Evolutionary conservation across 495 filamentous ascomycete genomes (phyloP).

Genomic region (Neurospora discreta): DNA sequence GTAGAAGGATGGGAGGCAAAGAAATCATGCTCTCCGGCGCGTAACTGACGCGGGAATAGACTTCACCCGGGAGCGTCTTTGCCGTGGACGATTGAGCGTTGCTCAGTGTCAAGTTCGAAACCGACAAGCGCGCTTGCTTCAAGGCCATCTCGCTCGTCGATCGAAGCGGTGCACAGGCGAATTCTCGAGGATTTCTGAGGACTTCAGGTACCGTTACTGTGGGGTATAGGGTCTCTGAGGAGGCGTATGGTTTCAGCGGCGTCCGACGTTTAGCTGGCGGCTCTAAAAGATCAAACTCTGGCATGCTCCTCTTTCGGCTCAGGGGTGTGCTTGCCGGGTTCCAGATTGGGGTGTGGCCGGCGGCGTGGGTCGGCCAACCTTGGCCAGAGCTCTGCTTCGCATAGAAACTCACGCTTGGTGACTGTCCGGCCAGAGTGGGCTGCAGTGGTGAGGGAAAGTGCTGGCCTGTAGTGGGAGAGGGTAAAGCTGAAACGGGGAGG

Average conservation of each 20-base stretch:
- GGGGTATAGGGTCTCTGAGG: not conserved
- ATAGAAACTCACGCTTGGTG: slow-evolving; percentile 17
- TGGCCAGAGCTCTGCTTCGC: slow-evolving; percentile 4
- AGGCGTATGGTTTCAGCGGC: not conserved
- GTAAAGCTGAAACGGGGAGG: slow-evolving; percentile 13
- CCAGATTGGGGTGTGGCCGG: slow-evolving; percentile 32
- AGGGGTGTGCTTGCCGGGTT: slow-evolving; percentile 28
- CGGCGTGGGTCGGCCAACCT: slow-evolving; percentile 27
- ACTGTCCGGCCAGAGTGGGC: slow-evolving; percentile 16
- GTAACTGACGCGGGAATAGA: slow-evolving; percentile 15
- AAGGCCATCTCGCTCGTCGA: not conserved
- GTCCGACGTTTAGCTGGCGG: slow-evolving; percentile 56
- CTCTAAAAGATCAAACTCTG: slow-evolving; percentile 51
- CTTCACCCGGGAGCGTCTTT: slow-evolving; percentile 5
- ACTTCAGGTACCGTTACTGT: not conserved
- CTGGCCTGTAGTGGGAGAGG: slow-evolving; percentile 34
- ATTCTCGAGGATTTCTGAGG: not conserved
- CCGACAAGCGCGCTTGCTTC: slow-evolving; percentile 24
- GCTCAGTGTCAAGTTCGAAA: slow-evolving; percentile 35
- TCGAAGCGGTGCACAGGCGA: not conserved
- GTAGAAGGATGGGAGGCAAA: slow-evolving; percentile 32
- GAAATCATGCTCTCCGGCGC: slow-evolving; percentile 19
- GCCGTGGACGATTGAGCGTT: slow-evolving; percentile 15
- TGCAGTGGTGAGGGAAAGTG: slow-evolving; percentile 22
- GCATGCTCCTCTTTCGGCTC: slow-evolving; percentile 57